phyloP scores from a whole-genome alignment of 2,329 filamentous ascomycete genomes.

The Xylaria sp. region DNA sequence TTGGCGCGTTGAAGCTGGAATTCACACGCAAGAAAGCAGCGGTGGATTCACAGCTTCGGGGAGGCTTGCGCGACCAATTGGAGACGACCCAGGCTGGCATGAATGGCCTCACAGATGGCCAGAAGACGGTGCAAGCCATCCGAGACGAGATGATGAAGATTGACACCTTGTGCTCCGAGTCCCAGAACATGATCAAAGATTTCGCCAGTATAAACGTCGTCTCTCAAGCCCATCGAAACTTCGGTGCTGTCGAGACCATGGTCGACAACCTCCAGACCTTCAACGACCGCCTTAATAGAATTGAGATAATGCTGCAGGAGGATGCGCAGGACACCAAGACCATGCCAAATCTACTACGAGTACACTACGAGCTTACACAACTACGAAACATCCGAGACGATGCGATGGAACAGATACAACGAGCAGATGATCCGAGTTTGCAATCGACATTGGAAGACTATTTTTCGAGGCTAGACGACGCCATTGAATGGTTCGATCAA shows the following conservation, averaged over 20 bases:
- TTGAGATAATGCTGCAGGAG: slow-evolving; percentile 82
- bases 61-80: slow-evolving; percentile 89
- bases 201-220: slow-evolving; percentile 93
- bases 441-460: slow-evolving; percentile 89
- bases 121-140: slow-evolving; percentile 90
- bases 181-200: slow-evolving; percentile 96
- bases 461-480: slow-evolving; percentile 85
- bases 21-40: slow-evolving; percentile 94
- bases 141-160: slow-evolving; percentile 99
- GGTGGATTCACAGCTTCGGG: slow-evolving; percentile 89
- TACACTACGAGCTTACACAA: slow-evolving; percentile 92
- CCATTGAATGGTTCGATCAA: slow-evolving; percentile 95
- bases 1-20: slow-evolving; percentile 87
- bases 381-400: slow-evolving; percentile 94
- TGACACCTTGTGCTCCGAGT: slow-evolving; percentile 95
- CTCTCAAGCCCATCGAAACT: slow-evolving; percentile 95
- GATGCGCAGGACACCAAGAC: slow-evolving; percentile 88
- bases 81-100: slow-evolving; percentile 95
- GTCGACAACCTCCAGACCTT: slow-evolving; percentile 90
- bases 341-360: slow-evolving; percentile 89
- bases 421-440: slow-evolving; percentile 76
- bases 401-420: slow-evolving; percentile 94
- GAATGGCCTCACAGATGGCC: slow-evolving; percentile 86
- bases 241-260: slow-evolving; percentile 93
- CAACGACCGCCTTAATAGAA: slow-evolving; percentile 76